Conservation (phyloP, 441 rosid genomes). For the Viola pubescens region DNA sequence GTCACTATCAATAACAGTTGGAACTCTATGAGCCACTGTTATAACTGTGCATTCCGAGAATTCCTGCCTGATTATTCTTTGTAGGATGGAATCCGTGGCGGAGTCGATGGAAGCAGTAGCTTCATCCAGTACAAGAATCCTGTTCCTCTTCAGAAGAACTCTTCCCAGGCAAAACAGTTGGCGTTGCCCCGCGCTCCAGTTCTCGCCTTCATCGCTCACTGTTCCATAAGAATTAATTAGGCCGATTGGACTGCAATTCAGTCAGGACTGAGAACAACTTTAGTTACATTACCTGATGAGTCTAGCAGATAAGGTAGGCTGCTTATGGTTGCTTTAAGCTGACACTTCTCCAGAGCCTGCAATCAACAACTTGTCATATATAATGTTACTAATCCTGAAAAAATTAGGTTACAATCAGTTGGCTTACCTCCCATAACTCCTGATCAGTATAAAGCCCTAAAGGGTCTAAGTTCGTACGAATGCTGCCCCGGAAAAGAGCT, state of each 20-base stretch:
- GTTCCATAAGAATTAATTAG: conserved; percentile 11
- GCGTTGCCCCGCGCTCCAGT: conserved; percentile 44
- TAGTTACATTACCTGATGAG: conserved; percentile 41
- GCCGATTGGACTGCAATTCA: neutral
- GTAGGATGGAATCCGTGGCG: conserved; percentile 33
- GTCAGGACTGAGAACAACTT: too few species aligned
- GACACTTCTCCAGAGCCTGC: conserved; percentile 84
- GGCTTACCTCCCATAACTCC: conserved; percentile 72
- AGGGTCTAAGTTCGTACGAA: conserved; percentile 78
- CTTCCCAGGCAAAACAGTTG: conserved; percentile 40
- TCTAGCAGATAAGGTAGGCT: conserved; percentile 63
- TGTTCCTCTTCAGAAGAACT: conserved; percentile 28
- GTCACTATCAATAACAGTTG: conserved; percentile 40
- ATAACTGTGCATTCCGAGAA: conserved; percentile 36
- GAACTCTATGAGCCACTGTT: conserved; percentile 43
- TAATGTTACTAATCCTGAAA: neutral
- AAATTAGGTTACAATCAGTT: neutral
- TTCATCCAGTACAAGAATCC: conserved; percentile 34
- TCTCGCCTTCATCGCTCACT: conserved; percentile 67
- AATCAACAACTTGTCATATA: neutral
- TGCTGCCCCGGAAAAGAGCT: conserved; percentile 67
- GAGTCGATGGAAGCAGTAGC: conserved; percentile 46
- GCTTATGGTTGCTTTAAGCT: conserved; percentile 62
- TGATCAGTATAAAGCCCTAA: conserved; percentile 59
- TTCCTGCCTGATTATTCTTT: conserved; percentile 32